Evolutionary conservation across 192 early-diverging fungal species (phyloP).

Genomic region (Coemansia sp.): DNA sequence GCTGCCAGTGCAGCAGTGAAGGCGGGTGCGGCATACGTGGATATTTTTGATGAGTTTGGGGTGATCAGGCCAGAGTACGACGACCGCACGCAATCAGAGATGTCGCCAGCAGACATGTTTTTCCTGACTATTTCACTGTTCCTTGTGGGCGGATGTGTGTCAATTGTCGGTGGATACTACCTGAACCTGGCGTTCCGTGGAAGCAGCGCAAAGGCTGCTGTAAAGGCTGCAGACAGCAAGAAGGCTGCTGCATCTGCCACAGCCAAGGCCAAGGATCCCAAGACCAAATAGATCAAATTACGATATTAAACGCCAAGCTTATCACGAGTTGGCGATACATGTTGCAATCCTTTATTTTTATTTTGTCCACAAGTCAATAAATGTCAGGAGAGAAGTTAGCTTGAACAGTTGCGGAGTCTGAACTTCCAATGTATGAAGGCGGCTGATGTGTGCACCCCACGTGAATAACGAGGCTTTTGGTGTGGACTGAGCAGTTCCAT

Average conservation of each 20-base stretch:
- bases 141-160: conserved; percentile 52
- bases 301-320: neutral
- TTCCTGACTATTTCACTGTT: conserved; percentile 55
- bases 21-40: conserved; percentile 16
- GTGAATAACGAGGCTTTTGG: neutral
- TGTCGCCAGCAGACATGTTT: conserved; percentile 55
- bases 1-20: conserved; percentile 39
- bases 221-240: conserved; percentile 35
- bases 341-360: neutral
- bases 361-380: neutral
- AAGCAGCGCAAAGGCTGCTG: conserved; percentile 20
- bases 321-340: neutral
- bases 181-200: conserved; percentile 52
- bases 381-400: neutral
- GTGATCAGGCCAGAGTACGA: conserved; percentile 52
- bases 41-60: conserved; percentile 51
- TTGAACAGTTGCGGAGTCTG: neutral
- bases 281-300: neutral
- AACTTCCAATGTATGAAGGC: neutral
- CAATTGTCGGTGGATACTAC: conserved; percentile 54
- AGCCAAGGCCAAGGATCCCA: conserved; percentile 12
- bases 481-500: neutral
- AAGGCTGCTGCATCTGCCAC: conserved; percentile 2
- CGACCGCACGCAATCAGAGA: conserved; percentile 51
- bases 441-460: neutral